These are phyloP conservation scores for Cyberlindnera meyerae DNA, from an alignment of 805 yeast species.

Conservation along the genomic window DNA sequence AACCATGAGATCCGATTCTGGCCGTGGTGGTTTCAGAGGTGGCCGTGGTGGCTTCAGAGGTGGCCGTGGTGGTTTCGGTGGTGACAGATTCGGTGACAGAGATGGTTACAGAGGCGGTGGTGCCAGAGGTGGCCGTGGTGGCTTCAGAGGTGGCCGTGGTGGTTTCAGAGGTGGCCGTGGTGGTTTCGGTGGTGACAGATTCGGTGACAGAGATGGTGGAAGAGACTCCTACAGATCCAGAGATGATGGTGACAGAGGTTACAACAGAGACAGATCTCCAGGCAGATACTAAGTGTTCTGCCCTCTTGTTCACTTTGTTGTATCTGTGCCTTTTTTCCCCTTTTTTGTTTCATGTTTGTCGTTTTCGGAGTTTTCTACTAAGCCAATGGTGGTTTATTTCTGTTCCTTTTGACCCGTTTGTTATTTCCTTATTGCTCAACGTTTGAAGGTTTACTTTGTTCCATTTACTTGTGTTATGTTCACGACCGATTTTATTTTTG, in stretches of 20 bases:
- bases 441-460: no score
- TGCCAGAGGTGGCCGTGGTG: slow-evolving; percentile 10
- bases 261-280: slow-evolving; percentile 70
- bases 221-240: no score
- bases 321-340: not conserved
- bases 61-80: slow-evolving; percentile 41
- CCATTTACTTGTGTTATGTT: slow-evolving; percentile 2
- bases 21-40: slow-evolving; percentile 33
- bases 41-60: slow-evolving; percentile 37
- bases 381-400: no score
- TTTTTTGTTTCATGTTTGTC: not conserved
- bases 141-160: slow-evolving; percentile 36
- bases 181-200: slow-evolving; percentile 31
- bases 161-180: slow-evolving; percentile 38
- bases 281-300: slow-evolving; percentile 48
- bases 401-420: not conserved
- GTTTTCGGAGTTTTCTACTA: no score
- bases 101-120: slow-evolving; percentile 32
- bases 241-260: slow-evolving; percentile 33
- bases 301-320: not conserved
- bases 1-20: slow-evolving; percentile 35
- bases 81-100: slow-evolving; percentile 38
- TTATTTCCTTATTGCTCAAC: not conserved
- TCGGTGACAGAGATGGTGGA: slow-evolving; percentile 25
- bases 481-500: not conserved